Base-by-base conservation (phyloP, 2,329 filamentous ascomycete genomes). In the Mollisia scopiformis region DNA sequence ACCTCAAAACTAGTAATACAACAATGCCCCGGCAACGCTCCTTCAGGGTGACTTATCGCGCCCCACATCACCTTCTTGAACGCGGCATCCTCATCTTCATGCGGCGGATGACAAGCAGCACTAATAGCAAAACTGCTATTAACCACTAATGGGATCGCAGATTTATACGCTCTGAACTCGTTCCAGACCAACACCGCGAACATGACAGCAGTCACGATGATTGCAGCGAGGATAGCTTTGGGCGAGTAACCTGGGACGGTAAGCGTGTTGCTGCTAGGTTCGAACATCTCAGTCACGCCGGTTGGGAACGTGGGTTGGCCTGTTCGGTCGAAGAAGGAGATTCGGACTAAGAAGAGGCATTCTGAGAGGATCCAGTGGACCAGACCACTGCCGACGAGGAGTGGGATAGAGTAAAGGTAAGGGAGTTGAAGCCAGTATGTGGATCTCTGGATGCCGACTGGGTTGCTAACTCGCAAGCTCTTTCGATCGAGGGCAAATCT, bases 301-400 rank as follows among this genome's bases (percentile, higher is more conserved):
- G 23, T n/a, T 27, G 23, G 46, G 14, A 28, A 49, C 6, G 23
- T 23, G 11, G 2, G 16, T 16, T 35, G n/a, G 16, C 56, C 49
- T 31, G 21, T 7, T 2, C 33, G 11, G 59, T 63, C 39, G 51
- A 55, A 50, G 43, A 65, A 21, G 30, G 62, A 31, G 30, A 75
- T 70, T 8, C 67, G 66, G 3, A 70, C 46, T 6, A 76, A 58
- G 63, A 76, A 78, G 1, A 78, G 31, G 35, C 65, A 67, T 55
- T 77, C 74, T 0, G 76, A 78, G 6, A 75, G 65, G 5, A 78
- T 69, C 75, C 75, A 79, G 59, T 79, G 76, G 28, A 77, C 59
- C 11, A 74, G 13, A 3, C 63, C 68, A 1, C 67, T 72, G 4
- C 66, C 25, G 2, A 66, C 43, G 3, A 75, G 58, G 1, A 77